phyloP scores from a whole-genome alignment of 768 basidiomycete species.

The Mycena rosella region DNA sequence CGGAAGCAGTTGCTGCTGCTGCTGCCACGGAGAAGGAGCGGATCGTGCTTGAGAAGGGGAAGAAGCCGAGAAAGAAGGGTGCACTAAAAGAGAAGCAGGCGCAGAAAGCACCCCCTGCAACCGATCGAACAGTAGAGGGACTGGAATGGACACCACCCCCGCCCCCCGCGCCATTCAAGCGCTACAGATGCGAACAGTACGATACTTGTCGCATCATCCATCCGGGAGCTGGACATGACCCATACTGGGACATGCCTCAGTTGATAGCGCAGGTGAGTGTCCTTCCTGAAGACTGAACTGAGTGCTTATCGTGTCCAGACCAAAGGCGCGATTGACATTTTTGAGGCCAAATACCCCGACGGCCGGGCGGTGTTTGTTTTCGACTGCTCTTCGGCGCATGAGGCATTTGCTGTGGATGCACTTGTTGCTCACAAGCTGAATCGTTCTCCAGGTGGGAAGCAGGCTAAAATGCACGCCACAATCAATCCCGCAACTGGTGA shows the following conservation, averaged over 20 bases:
- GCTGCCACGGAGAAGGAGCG: constrained; percentile 19
- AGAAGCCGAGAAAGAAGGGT: constrained; percentile 12
- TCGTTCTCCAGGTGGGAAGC: constrained; percentile 39
- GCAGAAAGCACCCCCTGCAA: constrained; percentile 13
- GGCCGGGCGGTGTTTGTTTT: constrained; percentile 39
- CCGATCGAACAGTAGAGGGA: constrained; percentile 27
- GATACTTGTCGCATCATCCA: constrained; percentile 40
- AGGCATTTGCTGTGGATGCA: constrained; percentile 41
- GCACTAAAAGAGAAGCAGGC: constrained; percentile 15
- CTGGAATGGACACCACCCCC: constrained; percentile 31
- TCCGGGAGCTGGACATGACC: constrained; percentile 40
- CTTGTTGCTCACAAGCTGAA: constrained; percentile 46
- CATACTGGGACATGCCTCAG: constrained; percentile 42
- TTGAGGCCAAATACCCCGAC: constrained; percentile 39
- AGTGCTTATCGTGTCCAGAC: constrained; percentile 14
- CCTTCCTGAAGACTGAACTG: neutral
- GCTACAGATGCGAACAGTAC: constrained; percentile 18
- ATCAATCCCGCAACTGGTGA: constrained; percentile 31
- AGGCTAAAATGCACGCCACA: constrained; percentile 38
- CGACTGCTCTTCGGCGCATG: constrained; percentile 44
- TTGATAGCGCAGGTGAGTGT: constrained; percentile 37
- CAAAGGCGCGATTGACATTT: constrained; percentile 27
- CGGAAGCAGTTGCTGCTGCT: constrained; percentile 14
- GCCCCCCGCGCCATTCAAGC: constrained; percentile 22
- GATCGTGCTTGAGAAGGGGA: constrained; percentile 9